These are phyloP conservation scores for Hypomyces rosellus DNA, from an alignment of 2,329 filamentous ascomycete species.

Conservation along the genomic window DNA sequence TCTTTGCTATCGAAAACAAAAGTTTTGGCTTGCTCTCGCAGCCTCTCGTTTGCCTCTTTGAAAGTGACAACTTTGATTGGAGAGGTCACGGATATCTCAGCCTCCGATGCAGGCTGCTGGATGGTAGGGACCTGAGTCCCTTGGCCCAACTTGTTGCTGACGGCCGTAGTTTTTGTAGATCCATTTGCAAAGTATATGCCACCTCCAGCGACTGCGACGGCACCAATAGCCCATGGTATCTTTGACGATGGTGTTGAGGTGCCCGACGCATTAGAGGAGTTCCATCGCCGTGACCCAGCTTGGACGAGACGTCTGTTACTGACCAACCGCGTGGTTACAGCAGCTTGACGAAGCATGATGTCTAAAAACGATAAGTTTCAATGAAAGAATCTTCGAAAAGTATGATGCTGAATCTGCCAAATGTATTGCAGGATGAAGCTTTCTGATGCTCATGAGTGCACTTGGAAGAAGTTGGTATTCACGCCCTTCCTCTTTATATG, in stretches of 20 bases:
- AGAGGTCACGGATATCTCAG: conserved; percentile 19
- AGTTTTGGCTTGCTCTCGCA: conserved; percentile 24
- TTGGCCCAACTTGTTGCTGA: not conserved
- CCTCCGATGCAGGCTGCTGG: conserved; percentile 13
- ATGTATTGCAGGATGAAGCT: no score
- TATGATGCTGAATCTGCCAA: no score
- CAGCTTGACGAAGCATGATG: not conserved
- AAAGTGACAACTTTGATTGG: conserved; percentile 22
- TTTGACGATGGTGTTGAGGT: not conserved
- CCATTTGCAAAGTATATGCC: not conserved
- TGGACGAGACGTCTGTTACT: not conserved
- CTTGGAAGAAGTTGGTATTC: not conserved
- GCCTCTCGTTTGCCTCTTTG: conserved; percentile 22
- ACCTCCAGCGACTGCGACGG: not conserved
- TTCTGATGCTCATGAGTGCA: not conserved
- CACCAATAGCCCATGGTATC: not conserved
- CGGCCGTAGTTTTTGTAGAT: not conserved
- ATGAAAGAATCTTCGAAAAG: no score
- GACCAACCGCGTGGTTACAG: not conserved
- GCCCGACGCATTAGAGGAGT: not conserved
- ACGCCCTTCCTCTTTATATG: not conserved
- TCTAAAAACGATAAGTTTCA: not conserved
- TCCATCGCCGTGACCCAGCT: not conserved
- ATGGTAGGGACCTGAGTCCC: conserved; percentile 1
- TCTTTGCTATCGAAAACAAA: conserved; percentile 23